phyloP scores from a whole-genome alignment of 768 basidiomycete species.

The Peribolospora baueri region DNA sequence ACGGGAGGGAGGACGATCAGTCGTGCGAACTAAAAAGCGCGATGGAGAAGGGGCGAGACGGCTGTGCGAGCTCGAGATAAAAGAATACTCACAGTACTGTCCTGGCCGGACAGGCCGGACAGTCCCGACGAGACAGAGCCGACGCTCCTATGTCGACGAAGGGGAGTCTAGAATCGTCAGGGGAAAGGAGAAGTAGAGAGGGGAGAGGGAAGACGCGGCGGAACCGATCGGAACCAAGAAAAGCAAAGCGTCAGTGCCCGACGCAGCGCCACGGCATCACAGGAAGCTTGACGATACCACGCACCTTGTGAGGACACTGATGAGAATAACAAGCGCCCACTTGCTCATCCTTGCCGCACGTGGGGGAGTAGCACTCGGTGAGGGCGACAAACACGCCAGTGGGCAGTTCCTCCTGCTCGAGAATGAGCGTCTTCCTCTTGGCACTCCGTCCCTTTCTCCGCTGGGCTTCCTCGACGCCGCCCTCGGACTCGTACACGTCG shows the following conservation, averaged over 20 bases:
- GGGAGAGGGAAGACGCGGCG: too few species aligned
- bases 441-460: slow-evolving; percentile 28
- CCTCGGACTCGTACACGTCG: slow-evolving; percentile 17
- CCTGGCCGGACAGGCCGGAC: too few species aligned
- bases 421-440: background rate
- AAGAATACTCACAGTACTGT: too few species aligned
- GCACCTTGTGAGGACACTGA: background rate
- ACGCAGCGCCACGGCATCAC: background rate
- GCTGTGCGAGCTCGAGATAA: background rate
- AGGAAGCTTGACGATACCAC: background rate
- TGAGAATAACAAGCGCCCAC: slow-evolving; percentile 5
- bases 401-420: slow-evolving; percentile 35
- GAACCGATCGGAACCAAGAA: too few species aligned
- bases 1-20: too few species aligned
- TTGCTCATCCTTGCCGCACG: slow-evolving; percentile 43
- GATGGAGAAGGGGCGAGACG: background rate
- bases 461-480: slow-evolving; percentile 33
- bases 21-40: too few species aligned
- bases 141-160: too few species aligned
- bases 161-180: too few species aligned
- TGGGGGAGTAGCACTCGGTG: slow-evolving; percentile 71
- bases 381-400: slow-evolving; percentile 74
- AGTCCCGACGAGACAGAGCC: too few species aligned
- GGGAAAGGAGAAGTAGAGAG: too few species aligned
- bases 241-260: too few species aligned